phyloP scores from a whole-genome alignment of 2,329 filamentous ascomycete genomes.

The Colletotrichum musae region DNA sequence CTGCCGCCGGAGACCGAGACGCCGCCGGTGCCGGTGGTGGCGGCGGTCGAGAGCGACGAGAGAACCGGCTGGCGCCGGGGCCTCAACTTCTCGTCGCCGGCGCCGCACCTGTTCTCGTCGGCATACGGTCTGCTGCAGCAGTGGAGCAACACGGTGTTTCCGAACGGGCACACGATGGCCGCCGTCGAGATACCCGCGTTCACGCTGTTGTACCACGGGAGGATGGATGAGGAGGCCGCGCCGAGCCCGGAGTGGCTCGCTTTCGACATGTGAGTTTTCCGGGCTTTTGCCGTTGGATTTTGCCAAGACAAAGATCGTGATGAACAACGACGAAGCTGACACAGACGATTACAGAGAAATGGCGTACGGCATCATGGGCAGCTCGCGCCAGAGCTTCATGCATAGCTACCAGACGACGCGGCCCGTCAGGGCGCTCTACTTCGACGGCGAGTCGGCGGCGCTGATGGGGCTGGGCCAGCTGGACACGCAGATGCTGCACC shows the following conservation, averaged over 20 bases:
- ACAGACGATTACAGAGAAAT: conserved; percentile 54
- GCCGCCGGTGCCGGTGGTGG: too few relatives aligned
- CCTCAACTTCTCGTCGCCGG: conserved; percentile 62
- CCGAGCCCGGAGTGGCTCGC: conserved; percentile 67
- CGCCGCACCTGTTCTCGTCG: conserved; percentile 64
- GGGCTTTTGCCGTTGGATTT: background rate
- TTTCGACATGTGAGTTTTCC: conserved; percentile 58
- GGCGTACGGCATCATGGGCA: conserved; percentile 68
- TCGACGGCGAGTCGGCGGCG: conserved; percentile 65
- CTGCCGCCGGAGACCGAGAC: background rate
- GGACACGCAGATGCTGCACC: conserved; percentile 64
- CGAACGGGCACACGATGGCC: conserved; percentile 63
- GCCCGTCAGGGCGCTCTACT: conserved; percentile 60
- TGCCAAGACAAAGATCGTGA: background rate
- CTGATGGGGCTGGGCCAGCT: conserved; percentile 62
- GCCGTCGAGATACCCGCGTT: conserved; percentile 61
- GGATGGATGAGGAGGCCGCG: conserved; percentile 55
- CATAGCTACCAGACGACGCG: conserved; percentile 64
- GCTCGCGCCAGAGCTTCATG: conserved; percentile 58
- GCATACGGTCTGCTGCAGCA: conserved; percentile 62
- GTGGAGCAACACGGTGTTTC: conserved; percentile 66
- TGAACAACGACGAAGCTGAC: background rate
- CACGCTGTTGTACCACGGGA: conserved; percentile 65
- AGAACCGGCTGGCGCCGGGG: background rate
- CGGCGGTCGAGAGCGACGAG: background rate